Percentiles rank a stretch among this genome's conserved stretches.
Conservation (phyloP, 148 eudicot species). For the Rhododendron mucronatum region DNA sequence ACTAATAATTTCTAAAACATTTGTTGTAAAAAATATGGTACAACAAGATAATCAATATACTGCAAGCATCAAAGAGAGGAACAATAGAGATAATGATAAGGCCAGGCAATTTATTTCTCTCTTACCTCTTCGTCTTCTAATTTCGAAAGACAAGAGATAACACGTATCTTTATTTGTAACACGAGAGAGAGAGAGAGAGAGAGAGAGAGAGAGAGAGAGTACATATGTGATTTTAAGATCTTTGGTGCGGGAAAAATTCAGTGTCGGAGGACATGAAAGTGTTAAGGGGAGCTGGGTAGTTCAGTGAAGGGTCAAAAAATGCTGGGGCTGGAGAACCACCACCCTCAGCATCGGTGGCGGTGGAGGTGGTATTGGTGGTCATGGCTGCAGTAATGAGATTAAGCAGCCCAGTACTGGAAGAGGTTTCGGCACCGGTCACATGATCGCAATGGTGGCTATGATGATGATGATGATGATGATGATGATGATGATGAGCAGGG, state of each 20-base stretch:
- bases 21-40: no score
- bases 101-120: no score
- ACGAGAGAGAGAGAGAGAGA: no score
- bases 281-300: conserved; percentile 46
- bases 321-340: no score
- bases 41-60: neutral
- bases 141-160: no score
- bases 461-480: no score
- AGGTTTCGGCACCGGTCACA: conserved; percentile 15
- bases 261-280: conserved; percentile 61
- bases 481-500: conserved; percentile 12
- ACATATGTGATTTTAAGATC: conserved; percentile 29
- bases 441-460: no score
- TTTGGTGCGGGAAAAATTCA: conserved; percentile 61
- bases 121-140: neutral
- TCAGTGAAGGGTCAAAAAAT: conserved; percentile 40
- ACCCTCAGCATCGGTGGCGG: neutral
- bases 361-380: conserved; percentile 10
- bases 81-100: no score
- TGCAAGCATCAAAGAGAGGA: no score
- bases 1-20: no score
- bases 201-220: no score
- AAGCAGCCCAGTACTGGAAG: conserved; percentile 20
- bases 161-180: no score
- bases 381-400: conserved; percentile 20